phyloP scores from a whole-genome alignment of 2,329 filamentous ascomycete species.

The Paraphaeosphaeria minitans region DNA sequence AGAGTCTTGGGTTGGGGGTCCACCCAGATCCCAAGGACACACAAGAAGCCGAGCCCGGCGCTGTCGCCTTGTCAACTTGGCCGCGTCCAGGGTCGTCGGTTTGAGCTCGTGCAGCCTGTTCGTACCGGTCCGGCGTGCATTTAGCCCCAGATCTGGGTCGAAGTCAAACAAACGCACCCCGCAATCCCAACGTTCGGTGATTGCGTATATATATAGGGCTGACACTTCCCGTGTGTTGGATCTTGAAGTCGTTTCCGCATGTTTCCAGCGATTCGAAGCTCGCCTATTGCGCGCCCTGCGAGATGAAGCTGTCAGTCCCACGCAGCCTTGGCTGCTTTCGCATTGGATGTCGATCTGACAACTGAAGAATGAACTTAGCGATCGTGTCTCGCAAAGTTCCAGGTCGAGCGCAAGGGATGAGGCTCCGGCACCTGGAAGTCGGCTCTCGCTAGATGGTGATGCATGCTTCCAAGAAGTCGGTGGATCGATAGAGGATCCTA shows the following conservation, averaged over 20 bases:
- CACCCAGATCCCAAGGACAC: neutral
- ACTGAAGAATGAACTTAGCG: slow-evolving; percentile 2
- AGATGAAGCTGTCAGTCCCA: neutral
- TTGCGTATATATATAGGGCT: slow-evolving; percentile 1
- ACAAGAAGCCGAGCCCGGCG: neutral
- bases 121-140: slow-evolving; percentile 13
- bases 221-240: neutral
- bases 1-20: slow-evolving; percentile 2
- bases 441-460: no score
- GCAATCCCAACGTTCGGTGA: neutral
- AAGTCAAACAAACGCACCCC: slow-evolving; percentile 5
- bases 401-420: neutral
- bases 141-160: slow-evolving; percentile 14
- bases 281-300: neutral
- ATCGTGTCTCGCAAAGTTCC: neutral
- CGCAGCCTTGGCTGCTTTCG: slow-evolving; percentile 1
- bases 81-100: slow-evolving; percentile 5
- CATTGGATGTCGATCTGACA: neutral
- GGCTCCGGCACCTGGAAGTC: no score
- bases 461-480: no score
- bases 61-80: slow-evolving; percentile 2
- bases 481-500: no score
- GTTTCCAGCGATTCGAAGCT: neutral
- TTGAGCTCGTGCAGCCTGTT: slow-evolving; percentile 6
- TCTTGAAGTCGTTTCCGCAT: neutral